Conservation (phyloP, 345 rosid genomes). For the Clausena lansium region DNA sequence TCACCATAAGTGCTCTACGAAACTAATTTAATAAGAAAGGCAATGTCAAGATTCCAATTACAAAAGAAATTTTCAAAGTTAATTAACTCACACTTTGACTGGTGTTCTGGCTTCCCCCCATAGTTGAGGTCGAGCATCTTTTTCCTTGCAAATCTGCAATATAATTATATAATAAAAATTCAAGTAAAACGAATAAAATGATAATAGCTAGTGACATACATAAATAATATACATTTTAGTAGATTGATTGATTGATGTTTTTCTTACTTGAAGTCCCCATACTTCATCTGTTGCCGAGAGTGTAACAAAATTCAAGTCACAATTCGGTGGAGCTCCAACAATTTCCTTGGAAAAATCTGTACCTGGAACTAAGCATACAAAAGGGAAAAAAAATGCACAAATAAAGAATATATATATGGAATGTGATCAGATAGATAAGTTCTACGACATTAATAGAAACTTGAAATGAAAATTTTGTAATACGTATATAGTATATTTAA, state of each 20-base stretch:
- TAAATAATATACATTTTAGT: background rate
- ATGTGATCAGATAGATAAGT: too few relatives aligned
- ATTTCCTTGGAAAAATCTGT: background rate
- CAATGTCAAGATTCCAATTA: background rate
- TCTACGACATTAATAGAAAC: too few relatives aligned
- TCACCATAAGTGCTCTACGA: constrained; percentile 73
- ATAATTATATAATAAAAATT: background rate
- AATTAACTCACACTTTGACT: background rate
- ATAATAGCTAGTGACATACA: background rate
- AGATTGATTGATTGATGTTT: background rate
- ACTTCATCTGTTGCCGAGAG: background rate
- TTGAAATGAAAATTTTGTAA: background rate
- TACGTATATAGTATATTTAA: background rate
- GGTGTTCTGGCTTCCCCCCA: background rate
- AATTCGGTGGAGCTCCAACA: background rate
- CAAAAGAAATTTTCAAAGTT: background rate
- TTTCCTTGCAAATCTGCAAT: background rate
- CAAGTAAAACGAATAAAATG: background rate
- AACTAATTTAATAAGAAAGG: background rate
- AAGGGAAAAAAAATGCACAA: background rate
- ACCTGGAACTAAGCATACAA: background rate
- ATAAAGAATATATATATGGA: too few relatives aligned
- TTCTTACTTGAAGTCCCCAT: background rate
- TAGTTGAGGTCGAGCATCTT: background rate
- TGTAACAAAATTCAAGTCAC: background rate